Conservation (phyloP, 306 rosid species). For the Astragalus glycyphyllos region DNA sequence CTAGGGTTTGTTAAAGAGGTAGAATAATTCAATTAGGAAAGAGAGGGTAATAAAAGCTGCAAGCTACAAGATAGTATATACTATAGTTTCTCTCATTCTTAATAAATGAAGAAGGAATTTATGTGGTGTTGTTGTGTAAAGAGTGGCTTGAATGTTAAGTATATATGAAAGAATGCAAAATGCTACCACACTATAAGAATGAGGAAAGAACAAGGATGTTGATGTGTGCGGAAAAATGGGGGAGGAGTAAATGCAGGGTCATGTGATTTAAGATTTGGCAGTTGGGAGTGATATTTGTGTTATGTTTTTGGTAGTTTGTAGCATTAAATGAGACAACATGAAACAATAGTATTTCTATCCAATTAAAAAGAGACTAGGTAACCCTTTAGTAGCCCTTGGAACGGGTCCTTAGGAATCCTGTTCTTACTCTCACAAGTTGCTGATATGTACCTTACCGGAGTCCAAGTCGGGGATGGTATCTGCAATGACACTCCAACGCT, state of each 20-base stretch:
- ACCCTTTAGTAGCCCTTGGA: constrained; percentile 41
- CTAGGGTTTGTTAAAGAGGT: not conserved
- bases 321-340: constrained; percentile 54
- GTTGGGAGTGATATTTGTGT: constrained; percentile 43
- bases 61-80: not conserved
- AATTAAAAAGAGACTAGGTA: constrained; percentile 26
- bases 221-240: constrained; percentile 54
- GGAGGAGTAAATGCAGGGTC: constrained; percentile 58
- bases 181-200: not conserved
- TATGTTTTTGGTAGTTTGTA: constrained; percentile 37
- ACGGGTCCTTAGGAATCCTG: constrained; percentile 56
- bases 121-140: constrained; percentile 6
- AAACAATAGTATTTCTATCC: constrained; percentile 26
- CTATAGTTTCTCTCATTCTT: not conserved
- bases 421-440: constrained; percentile 36
- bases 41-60: constrained; percentile 31
- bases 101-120: constrained; percentile 39
- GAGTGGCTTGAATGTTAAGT: constrained; percentile 40
- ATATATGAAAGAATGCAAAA: constrained; percentile 24
- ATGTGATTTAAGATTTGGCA: constrained; percentile 57
- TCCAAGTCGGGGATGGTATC: too few species aligned
- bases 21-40: not conserved
- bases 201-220: constrained; percentile 27
- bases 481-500: too few species aligned
- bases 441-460: too few species aligned